Base-by-base conservation (phyloP, 495 filamentous ascomycete genomes). In the Talaromyces trachyspermus region DNA sequence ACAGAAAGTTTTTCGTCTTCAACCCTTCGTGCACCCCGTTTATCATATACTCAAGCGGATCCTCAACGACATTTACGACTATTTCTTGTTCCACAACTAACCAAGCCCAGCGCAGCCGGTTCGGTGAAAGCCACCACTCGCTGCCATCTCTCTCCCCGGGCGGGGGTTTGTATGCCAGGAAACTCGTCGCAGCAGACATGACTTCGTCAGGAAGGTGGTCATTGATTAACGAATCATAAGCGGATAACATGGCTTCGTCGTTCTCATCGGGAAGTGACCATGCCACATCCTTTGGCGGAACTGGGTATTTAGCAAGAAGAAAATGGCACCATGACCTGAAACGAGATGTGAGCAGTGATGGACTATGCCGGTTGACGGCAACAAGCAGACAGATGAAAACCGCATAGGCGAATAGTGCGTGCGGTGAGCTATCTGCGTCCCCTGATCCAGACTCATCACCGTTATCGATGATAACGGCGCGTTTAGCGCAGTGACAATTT, bases 31-130 rank as follows among this genome's bases (percentile, higher is more conserved):
- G n/a, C 29, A 10, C 11, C 25, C 30, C 32, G 22, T 23, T 11
- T 23, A 27, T 11, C 10, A 46, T 46, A 14, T 46, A 18, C 22
- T 19, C n/a, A 6, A 73, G 49, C 26, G 69, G 63, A 37, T 71
- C 56, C 24, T 65, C 57, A 0, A 65, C 68, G 8, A 62, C 57
- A 49, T 66, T 58, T 27, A 71, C 63, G 42, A 59, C 30, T 30
- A 46, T 61, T 45, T 73, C 69, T 14, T 61, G 55, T 26, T 70
- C 64, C 3, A 55, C 54, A 19, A 70, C 57, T 43, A 58, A 60
- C 59, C 64, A 70, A 12, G 63, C 60, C 68, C 69, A 71, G 26
- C 63, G 59, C 36, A 73, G 11, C 69, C 66, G 71, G 14, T 70
- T 58, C 10, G 66, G 53, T 24, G 63, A 57, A 23, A 73, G 49